Conservation (phyloP, 2,329 filamentous ascomycete species). For the Sporothrix luriei region DNA sequence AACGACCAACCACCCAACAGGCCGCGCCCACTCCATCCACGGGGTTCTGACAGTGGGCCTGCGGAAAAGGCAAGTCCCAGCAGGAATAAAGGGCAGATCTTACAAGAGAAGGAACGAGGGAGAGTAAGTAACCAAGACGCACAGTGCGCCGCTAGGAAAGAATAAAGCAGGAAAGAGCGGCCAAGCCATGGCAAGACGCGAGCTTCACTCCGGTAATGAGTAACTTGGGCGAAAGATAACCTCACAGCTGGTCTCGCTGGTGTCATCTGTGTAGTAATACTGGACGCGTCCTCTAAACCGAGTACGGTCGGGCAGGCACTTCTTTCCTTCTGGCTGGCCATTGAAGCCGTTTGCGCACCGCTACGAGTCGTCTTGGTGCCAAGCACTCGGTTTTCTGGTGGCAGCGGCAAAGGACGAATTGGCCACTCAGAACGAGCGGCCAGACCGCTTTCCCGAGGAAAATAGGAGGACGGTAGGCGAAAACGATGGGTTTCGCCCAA, state of each 20-base stretch:
- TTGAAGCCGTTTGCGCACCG: neutral
- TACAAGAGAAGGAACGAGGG: neutral
- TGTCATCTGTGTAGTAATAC: too few relatives aligned
- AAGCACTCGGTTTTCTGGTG: conserved; percentile 15
- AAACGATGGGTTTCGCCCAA: neutral
- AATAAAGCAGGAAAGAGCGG: neutral
- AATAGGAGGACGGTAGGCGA: neutral
- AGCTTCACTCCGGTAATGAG: neutral
- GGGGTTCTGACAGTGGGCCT: neutral
- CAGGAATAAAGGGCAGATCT: neutral
- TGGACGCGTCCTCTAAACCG: too few relatives aligned
- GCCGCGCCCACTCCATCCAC: neutral
- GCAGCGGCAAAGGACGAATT: conserved; percentile 23
- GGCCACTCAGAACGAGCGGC: conserved; percentile 21
- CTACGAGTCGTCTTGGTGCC: conserved; percentile 7
- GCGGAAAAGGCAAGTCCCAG: neutral
- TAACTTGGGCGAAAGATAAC: too few relatives aligned
- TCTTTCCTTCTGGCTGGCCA: neutral
- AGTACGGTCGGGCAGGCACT: neutral
- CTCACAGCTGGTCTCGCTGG: too few relatives aligned
- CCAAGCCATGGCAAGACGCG: neutral
- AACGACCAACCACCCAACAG: neutral
- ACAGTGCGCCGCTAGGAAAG: neutral
- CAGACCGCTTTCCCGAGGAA: conserved; percentile 23
- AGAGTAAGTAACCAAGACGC: neutral